Evolutionary conservation across 148 eudicot species (phyloP).

Genomic region (Linanthus parryae): DNA sequence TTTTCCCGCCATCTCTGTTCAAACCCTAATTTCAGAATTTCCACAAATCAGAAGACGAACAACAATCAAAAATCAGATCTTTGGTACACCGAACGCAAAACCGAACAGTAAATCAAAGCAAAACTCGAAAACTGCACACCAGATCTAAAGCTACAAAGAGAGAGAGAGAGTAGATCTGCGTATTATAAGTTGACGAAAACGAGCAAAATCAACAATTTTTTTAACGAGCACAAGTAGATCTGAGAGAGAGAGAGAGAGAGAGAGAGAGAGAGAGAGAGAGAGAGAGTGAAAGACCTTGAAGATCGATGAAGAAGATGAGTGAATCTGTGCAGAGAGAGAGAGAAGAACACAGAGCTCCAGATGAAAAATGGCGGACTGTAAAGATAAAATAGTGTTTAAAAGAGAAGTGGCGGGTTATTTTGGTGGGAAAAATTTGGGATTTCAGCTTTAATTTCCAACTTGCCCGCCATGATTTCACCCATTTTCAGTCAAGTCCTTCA

Average conservation of each 20-base stretch:
- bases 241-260: background rate
- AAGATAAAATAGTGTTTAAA: background rate
- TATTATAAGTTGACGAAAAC: background rate
- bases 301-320: background rate
- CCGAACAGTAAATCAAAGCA: background rate
- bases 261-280: conserved; percentile 1
- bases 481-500: too few relatives aligned
- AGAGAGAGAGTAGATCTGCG: background rate
- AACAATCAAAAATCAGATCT: background rate
- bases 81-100: too few relatives aligned
- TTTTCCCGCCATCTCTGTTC: conserved; percentile 63
- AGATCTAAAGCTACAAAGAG: background rate
- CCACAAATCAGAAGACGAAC: background rate
- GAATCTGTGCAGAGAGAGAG: background rate
- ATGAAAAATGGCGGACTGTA: background rate
- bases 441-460: too few relatives aligned
- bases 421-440: conserved; percentile 10
- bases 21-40: background rate
- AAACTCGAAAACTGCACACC: background rate
- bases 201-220: background rate
- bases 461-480: too few relatives aligned
- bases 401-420: conserved; percentile 1
- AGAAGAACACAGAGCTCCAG: background rate
- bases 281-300: background rate
- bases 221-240: background rate